Conservation (phyloP, 2,329 filamentous ascomycete species). For the Dichotomopilus funicola region DNA sequence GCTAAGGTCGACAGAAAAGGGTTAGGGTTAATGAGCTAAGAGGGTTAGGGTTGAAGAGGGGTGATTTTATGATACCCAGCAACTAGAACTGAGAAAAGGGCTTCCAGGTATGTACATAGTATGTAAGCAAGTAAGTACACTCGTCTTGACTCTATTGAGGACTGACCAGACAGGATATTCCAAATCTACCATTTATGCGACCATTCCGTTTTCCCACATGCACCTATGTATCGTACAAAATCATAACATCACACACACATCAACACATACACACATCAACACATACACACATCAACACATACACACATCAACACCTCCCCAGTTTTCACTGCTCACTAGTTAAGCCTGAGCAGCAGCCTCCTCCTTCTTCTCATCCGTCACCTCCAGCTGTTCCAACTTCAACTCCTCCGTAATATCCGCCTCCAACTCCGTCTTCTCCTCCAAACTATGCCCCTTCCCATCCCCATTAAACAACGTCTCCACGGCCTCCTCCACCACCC, state of each 20-base stretch:
- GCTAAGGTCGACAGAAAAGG: too few species aligned
- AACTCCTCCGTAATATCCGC: background rate
- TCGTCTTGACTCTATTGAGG: too few species aligned
- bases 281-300: background rate
- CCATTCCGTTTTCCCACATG: background rate
- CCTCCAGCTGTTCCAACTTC: background rate
- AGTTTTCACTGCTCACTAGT: too few species aligned
- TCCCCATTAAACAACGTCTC: conserved; percentile 26
- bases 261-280: too few species aligned
- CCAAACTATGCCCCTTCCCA: conserved; percentile 19
- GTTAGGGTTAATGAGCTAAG: too few species aligned
- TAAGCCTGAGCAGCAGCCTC: background rate
- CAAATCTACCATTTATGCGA: background rate
- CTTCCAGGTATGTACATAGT: too few species aligned
- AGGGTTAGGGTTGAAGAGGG: too few species aligned
- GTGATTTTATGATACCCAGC: too few species aligned
- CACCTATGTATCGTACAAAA: background rate
- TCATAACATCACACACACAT: background rate
- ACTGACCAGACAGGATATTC: background rate
- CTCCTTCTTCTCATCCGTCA: background rate
- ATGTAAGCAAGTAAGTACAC: too few species aligned
- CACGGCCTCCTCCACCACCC: conserved; percentile 5
- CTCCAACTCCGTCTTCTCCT: background rate
- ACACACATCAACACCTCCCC: background rate
- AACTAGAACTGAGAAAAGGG: too few species aligned